phyloP scores from a whole-genome alignment of 176 grass and related monocot genomes.

The Bolboschoenus planiculmis region DNA sequence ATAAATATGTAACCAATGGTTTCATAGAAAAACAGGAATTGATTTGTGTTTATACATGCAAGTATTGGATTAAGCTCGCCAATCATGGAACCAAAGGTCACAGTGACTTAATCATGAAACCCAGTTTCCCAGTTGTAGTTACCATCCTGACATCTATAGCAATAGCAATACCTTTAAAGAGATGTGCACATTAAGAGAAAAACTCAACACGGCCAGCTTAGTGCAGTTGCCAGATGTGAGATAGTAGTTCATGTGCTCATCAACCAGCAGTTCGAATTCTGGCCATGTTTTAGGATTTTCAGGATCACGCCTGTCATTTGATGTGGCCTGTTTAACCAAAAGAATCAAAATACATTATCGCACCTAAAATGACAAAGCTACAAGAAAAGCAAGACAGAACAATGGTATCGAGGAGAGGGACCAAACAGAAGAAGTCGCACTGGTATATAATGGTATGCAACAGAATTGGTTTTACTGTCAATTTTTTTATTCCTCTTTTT shows the following conservation, averaged over 20 bases:
- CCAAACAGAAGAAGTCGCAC: not conserved
- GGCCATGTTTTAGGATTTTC: constrained; percentile 77
- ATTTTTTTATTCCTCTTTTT: not conserved
- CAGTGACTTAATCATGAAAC: not conserved
- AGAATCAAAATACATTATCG: constrained; percentile 22
- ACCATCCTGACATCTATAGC: not conserved
- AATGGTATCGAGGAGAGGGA: not conserved
- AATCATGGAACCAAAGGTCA: not conserved
- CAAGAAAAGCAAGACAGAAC: not conserved
- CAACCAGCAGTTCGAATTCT: constrained; percentile 60
- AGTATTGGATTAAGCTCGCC: not conserved
- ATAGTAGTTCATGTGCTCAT: constrained; percentile 74
- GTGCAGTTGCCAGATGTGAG: constrained; percentile 72
- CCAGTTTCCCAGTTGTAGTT: not conserved
- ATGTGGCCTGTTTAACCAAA: constrained; percentile 53
- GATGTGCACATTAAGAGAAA: constrained; percentile 87
- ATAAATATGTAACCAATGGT: not conserved
- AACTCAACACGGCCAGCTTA: constrained; percentile 72
- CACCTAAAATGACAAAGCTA: not conserved
- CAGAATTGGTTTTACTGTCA: not conserved
- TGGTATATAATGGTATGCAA: not conserved
- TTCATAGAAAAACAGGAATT: not conserved
- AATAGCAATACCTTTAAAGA: constrained; percentile 61
- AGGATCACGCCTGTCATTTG: constrained; percentile 37
- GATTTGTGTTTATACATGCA: not conserved